A percentile compares a stretch with the other conserved stretches of the same genome.
Conservation (phyloP, 2,329 filamentous ascomycete genomes). For the Ceratocystis eucalypticola region DNA sequence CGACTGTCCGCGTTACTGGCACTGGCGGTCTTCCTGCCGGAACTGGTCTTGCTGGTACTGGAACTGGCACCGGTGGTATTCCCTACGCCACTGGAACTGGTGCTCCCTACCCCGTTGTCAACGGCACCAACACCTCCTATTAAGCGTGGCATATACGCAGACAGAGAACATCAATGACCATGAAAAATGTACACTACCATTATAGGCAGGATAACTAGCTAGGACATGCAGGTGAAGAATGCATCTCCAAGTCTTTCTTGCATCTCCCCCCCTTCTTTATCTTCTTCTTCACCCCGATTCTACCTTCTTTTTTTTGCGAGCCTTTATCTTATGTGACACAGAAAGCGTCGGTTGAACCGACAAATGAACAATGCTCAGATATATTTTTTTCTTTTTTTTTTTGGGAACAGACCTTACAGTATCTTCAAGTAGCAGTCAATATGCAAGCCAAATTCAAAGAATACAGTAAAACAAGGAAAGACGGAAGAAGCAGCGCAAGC, state of each 20-base stretch:
- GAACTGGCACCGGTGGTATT: slow-evolving; percentile 24
- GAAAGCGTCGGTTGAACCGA: background rate
- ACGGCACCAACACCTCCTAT: slow-evolving; percentile 26
- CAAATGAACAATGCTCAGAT: background rate
- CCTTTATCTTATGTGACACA: slow-evolving; percentile 1
- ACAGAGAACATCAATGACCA: background rate
- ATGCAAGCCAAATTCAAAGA: background rate
- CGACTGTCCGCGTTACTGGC: slow-evolving; percentile 27
- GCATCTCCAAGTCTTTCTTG: background rate
- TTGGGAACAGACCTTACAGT: background rate
- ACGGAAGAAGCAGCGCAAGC: no score
- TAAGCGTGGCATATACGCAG: slow-evolving; percentile 20
- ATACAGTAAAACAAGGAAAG: background rate
- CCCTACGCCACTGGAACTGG: slow-evolving; percentile 22
- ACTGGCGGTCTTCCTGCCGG: slow-evolving; percentile 14
- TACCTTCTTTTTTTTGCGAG: background rate
- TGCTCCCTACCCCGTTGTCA: slow-evolving; percentile 29
- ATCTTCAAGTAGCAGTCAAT: slow-evolving; percentile 1
- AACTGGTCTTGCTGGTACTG: slow-evolving; percentile 20
- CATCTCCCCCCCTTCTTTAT: background rate
- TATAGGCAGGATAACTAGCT: background rate
- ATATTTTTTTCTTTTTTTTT: background rate
- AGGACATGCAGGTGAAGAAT: slow-evolving; percentile 1
- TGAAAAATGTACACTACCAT: background rate
- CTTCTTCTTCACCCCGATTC: slow-evolving; percentile 1